Evolutionary conservation across 2,329 filamentous ascomycete species (phyloP).

Genomic region (Sporothrix globosa): DNA sequence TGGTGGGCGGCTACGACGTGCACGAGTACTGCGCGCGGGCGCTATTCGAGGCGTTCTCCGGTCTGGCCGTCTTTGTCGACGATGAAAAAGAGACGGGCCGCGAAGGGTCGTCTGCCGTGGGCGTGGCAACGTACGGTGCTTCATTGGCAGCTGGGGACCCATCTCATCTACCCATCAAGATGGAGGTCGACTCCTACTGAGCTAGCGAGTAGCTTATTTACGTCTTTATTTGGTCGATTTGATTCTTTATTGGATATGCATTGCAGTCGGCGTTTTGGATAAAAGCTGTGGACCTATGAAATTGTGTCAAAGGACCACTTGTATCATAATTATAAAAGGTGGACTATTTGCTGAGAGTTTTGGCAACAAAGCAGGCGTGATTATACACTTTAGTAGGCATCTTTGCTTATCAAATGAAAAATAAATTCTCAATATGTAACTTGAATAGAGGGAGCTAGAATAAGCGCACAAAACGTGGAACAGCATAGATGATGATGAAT

Average conservation of each 20-base stretch:
- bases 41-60: constrained; percentile 86
- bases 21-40: constrained; percentile 79
- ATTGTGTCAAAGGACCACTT: background rate
- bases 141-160: constrained; percentile 41
- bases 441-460: background rate
- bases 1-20: constrained; percentile 81
- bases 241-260: background rate
- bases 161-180: constrained; percentile 41
- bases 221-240: background rate
- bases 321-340: background rate
- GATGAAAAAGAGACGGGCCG: constrained; percentile 65
- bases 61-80: constrained; percentile 81
- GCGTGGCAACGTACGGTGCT: constrained; percentile 44
- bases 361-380: background rate
- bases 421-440: background rate
- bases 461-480: background rate
- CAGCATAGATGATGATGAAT: background rate
- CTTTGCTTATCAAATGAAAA: background rate
- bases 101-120: constrained; percentile 39
- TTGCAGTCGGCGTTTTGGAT: constrained; percentile 21
- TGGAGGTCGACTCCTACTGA: constrained; percentile 56
- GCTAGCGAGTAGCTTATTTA: background rate
- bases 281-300: background rate
- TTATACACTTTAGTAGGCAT: background rate
- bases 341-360: background rate